Conservation (phyloP, 768 basidiomycete species). For the Podaxis carcinomalis region DNA sequence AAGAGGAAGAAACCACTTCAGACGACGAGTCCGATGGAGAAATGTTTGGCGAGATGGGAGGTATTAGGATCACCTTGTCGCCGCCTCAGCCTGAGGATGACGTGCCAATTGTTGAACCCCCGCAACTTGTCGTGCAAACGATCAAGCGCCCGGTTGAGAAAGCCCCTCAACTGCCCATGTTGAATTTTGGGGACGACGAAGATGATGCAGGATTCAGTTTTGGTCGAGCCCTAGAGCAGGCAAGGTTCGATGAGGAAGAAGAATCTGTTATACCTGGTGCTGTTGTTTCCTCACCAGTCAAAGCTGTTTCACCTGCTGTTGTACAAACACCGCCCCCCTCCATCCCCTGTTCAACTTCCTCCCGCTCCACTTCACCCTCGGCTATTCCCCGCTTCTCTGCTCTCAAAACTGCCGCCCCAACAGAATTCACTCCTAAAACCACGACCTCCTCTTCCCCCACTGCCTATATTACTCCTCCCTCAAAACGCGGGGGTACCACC, state of each 20-base stretch:
- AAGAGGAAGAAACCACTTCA: slow-evolving; percentile 29
- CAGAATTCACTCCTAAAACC: slow-evolving; percentile 1
- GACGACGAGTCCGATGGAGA: slow-evolving; percentile 40
- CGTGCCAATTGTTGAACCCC: slow-evolving; percentile 21
- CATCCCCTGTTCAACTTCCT: slow-evolving; percentile 23
- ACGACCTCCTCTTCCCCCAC: slow-evolving; percentile 18
- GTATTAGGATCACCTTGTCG: slow-evolving; percentile 72
- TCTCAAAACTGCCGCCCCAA: slow-evolving; percentile 30
- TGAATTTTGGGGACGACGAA: slow-evolving; percentile 29
- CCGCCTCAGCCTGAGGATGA: slow-evolving; percentile 45
- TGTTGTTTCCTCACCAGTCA: slow-evolving; percentile 11
- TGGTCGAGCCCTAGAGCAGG: slow-evolving; percentile 18
- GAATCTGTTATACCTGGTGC: slow-evolving; percentile 15
- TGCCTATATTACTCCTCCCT: slow-evolving; percentile 46
- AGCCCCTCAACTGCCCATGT: slow-evolving; percentile 29
- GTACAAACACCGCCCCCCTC: slow-evolving; percentile 27
- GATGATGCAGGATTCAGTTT: slow-evolving; percentile 32
- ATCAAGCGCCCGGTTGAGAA: slow-evolving; percentile 18
- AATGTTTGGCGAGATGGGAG: slow-evolving; percentile 60
- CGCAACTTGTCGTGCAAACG: slow-evolving; percentile 24
- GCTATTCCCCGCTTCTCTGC: slow-evolving; percentile 44
- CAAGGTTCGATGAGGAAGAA: slow-evolving; percentile 10
- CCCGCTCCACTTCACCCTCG: slow-evolving; percentile 35
- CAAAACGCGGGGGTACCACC: slow-evolving; percentile 41
- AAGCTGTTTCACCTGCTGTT: slow-evolving; percentile 12